phyloP scores from a whole-genome alignment of 164 flowering plant species.

The Liriodendron chinense region DNA sequence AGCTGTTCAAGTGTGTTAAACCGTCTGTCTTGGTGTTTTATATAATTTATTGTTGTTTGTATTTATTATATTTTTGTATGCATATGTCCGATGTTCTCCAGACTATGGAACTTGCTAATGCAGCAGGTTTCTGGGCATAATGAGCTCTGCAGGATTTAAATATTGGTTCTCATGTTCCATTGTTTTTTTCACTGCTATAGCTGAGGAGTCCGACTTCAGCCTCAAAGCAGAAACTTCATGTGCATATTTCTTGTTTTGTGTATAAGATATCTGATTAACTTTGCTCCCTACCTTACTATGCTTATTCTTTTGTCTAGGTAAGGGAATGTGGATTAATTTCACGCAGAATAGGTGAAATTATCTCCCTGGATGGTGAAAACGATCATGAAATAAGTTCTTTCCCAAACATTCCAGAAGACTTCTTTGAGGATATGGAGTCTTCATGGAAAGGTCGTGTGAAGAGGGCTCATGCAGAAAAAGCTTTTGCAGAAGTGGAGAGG shows the following conservation, averaged over 20 bases:
- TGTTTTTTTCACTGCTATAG: background rate
- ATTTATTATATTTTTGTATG: too few relatives aligned
- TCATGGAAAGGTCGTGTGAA: conserved; percentile 93
- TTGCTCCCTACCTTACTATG: background rate
- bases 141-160: background rate
- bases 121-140: background rate
- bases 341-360: conserved; percentile 56
- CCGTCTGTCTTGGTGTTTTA: too few relatives aligned
- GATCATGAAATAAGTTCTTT: conserved; percentile 58
- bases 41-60: too few relatives aligned
- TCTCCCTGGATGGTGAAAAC: conserved; percentile 65
- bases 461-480: conserved; percentile 71
- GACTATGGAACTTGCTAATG: too few relatives aligned
- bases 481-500: conserved; percentile 62
- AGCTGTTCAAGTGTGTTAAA: too few relatives aligned
- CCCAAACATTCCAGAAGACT: conserved; percentile 61
- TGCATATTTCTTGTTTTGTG: background rate
- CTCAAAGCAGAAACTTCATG: background rate
- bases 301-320: conserved; percentile 38
- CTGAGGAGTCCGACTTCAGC: background rate
- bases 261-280: background rate
- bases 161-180: background rate
- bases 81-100: too few relatives aligned
- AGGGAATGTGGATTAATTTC: conserved; percentile 63
- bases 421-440: conserved; percentile 89